A percentile compares a stretch with the other conserved stretches of the same genome.
phyloP scores from a whole-genome alignment of 2,329 filamentous ascomycete species.

The Beauveria sp. region DNA sequence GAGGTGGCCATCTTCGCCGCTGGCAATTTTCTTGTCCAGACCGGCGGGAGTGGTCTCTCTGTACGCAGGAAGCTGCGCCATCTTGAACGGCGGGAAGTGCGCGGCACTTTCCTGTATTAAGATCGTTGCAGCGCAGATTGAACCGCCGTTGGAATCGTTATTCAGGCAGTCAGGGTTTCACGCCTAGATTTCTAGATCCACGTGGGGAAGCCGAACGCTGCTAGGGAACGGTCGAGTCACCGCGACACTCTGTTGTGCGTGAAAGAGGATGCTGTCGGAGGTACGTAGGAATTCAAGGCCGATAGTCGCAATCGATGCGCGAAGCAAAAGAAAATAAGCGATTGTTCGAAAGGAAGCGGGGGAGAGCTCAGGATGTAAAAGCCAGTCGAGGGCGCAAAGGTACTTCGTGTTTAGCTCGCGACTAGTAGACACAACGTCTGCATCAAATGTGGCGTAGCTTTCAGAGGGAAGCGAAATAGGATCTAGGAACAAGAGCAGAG shows the following conservation, averaged over 20 bases:
- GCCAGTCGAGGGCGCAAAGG: background rate
- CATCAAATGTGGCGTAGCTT: background rate
- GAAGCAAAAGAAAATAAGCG: background rate
- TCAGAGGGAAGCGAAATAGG: background rate
- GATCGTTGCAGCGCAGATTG: background rate
- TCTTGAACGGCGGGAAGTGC: background rate
- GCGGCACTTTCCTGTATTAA: background rate
- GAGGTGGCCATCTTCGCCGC: background rate
- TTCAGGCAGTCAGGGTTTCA: background rate
- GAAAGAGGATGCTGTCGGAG: background rate
- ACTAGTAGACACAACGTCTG: background rate
- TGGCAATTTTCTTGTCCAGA: conserved; percentile 7
- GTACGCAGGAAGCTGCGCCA: conserved; percentile 8
- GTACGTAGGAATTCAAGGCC: background rate
- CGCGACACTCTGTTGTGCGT: background rate
- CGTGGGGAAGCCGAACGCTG: background rate
- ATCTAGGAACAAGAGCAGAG: background rate
- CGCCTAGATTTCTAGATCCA: background rate
- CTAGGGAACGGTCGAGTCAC: background rate
- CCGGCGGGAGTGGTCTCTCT: background rate
- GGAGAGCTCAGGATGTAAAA: background rate
- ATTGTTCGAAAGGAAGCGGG: background rate
- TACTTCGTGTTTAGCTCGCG: background rate
- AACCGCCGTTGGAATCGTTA: background rate
- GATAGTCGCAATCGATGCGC: background rate